These are phyloP conservation scores for Lippia alba DNA, from an alignment of 305 asterid genomes.

Conservation along the genomic window DNA sequence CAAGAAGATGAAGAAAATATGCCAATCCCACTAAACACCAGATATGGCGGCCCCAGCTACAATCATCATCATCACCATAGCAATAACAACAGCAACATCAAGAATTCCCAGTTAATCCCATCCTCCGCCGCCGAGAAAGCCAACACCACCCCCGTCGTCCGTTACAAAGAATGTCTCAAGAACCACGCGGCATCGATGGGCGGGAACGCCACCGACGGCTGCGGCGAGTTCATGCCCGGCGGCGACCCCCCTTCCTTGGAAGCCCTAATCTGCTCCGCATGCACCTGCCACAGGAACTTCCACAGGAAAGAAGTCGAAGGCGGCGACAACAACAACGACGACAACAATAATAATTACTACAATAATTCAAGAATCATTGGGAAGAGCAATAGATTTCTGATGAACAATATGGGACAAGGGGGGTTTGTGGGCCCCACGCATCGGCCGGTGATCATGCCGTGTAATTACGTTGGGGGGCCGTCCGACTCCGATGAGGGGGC, in stretches of 20 bases:
- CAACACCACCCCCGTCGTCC: conserved; percentile 34
- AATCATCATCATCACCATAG: conserved; percentile 44
- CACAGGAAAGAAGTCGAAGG: conserved; percentile 59
- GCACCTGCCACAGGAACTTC: conserved; percentile 63
- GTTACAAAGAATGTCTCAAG: conserved; percentile 60
- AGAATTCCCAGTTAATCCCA: conserved; percentile 44
- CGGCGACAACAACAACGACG: conserved; percentile 30
- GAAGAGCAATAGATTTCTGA: conserved; percentile 14
- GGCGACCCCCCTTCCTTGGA: conserved; percentile 56
- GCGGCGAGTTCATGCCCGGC: conserved; percentile 66
- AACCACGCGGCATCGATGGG: conserved; percentile 70
- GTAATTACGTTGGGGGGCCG: background rate
- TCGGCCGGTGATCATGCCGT: conserved; percentile 19
- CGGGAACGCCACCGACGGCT: conserved; percentile 62
- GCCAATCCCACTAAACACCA: conserved; percentile 58
- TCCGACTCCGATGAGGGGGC: conserved; percentile 19
- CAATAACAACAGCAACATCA: conserved; percentile 16
- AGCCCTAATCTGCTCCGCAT: conserved; percentile 59
- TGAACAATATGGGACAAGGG: background rate
- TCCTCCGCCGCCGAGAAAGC: conserved; percentile 46
- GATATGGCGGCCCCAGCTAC: conserved; percentile 38
- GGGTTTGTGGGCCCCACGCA: background rate
- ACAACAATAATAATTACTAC: background rate
- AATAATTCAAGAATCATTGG: conserved; percentile 35
- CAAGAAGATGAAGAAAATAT: conserved; percentile 47